Conservation (phyloP, 140 eudicot species). For the Erigeron philadelphicus region DNA sequence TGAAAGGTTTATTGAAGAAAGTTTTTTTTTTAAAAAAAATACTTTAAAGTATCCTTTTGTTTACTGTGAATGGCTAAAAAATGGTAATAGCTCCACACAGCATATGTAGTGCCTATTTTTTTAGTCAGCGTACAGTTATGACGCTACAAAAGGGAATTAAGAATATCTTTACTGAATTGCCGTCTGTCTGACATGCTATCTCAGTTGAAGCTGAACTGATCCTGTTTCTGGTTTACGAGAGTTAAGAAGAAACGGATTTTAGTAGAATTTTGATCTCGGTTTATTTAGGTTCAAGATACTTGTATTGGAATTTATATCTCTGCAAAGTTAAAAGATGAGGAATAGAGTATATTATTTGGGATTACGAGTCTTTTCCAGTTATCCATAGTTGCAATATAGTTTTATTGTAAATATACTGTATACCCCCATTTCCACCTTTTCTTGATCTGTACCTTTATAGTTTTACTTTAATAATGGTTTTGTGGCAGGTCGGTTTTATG, state of each 20-base stretch:
- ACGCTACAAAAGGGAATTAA: too few species aligned
- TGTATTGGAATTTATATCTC: background rate
- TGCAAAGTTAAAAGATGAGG: background rate
- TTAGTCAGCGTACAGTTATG: too few species aligned
- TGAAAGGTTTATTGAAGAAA: too few species aligned
- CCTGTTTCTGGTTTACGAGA: background rate
- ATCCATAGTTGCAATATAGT: background rate
- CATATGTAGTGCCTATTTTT: too few species aligned
- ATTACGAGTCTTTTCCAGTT: background rate
- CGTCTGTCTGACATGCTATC: background rate
- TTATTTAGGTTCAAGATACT: background rate
- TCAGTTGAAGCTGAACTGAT: background rate
- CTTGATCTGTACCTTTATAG: background rate
- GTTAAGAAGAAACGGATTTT: background rate
- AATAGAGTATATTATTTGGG: background rate
- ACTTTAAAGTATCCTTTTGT: too few species aligned
- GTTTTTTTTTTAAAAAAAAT: too few species aligned
- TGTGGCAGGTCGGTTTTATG: conserved; percentile 89
- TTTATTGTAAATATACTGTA: background rate
- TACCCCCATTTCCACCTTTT: background rate
- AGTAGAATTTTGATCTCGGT: background rate
- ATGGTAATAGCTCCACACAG: conserved; percentile 2
- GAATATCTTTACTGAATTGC: too few species aligned
- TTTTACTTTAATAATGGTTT: conserved; percentile 7
- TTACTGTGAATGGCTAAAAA: background rate